These are phyloP conservation scores for Heliamphora exappendiculata DNA, from an alignment of 148 eudicot species.

Conservation along the genomic window DNA sequence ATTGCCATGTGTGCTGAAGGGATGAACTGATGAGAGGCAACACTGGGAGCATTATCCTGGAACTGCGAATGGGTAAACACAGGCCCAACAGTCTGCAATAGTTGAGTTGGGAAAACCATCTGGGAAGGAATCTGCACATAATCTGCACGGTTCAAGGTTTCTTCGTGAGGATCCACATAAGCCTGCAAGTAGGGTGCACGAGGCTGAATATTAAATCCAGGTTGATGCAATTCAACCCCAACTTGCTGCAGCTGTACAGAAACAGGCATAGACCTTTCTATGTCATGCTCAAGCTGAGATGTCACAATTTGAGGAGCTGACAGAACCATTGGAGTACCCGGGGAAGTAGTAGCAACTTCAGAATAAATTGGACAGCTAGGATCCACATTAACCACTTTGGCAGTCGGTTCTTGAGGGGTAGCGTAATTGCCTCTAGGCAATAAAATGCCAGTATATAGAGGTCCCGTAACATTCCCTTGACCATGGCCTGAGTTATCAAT, in stretches of 20 bases:
- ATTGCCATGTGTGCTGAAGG: constrained; percentile 54
- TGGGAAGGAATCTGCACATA: constrained; percentile 48
- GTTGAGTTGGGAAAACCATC: constrained; percentile 51
- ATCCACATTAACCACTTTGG: constrained; percentile 25
- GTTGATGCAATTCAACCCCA: constrained; percentile 40
- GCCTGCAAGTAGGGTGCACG: constrained; percentile 47
- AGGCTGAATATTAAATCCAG: constrained; percentile 33
- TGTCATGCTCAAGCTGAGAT: constrained; percentile 34
- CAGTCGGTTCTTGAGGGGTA: constrained; percentile 31
- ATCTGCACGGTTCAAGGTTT: constrained; percentile 32
- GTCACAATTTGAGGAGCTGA: constrained; percentile 20
- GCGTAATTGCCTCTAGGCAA: constrained; percentile 44
- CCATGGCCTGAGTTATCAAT: constrained; percentile 31
- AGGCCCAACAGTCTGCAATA: constrained; percentile 47
- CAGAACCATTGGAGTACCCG: constrained; percentile 24
- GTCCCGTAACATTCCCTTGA: constrained; percentile 39
- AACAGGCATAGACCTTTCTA: constrained; percentile 39
- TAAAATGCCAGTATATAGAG: constrained; percentile 28
- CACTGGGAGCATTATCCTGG: constrained; percentile 35
- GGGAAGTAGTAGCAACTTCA: constrained; percentile 27
- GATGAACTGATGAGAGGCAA: constrained; percentile 42
- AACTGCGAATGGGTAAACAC: constrained; percentile 45
- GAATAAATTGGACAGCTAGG: constrained; percentile 21
- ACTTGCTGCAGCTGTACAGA: constrained; percentile 30
- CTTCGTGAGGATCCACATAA: constrained; percentile 59